Percentiles rank a stretch among this genome's conserved stretches.
phyloP scores from a whole-genome alignment of 1,284 basidiomycete species.

The Cronartium quercuum region DNA sequence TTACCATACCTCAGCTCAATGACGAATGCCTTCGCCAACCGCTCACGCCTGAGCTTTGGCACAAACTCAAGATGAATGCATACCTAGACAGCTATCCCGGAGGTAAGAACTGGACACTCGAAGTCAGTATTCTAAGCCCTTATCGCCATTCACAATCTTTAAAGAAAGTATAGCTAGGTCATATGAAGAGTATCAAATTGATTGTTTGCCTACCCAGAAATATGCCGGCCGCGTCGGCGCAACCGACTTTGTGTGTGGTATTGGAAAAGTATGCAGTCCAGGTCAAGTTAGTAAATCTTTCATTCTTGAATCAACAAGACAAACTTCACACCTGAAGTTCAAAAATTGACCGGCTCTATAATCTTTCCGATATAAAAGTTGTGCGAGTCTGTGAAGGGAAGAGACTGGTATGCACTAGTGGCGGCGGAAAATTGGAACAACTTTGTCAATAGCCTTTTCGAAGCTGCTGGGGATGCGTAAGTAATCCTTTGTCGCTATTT shows the following conservation, averaged over 20 bases:
- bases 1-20: background rate
- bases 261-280: constrained; percentile 28
- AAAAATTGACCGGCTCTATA: background rate
- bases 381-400: constrained; percentile 24
- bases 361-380: constrained; percentile 13
- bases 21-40: constrained; percentile 2
- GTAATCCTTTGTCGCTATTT: background rate
- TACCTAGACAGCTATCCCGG: constrained; percentile 34
- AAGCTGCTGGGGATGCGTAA: constrained; percentile 38
- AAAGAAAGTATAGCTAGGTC: background rate
- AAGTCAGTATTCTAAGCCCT: constrained; percentile 7
- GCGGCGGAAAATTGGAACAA: constrained; percentile 38
- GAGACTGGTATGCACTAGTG: constrained; percentile 38
- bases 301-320: background rate
- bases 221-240: constrained; percentile 26
- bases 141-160: background rate
- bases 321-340: background rate
- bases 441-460: constrained; percentile 34
- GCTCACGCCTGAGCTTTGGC: constrained; percentile 12
- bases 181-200: no score
- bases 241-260: constrained; percentile 35
- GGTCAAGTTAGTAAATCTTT: constrained; percentile 17
- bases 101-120: constrained; percentile 17
- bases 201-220: background rate
- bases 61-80: constrained; percentile 19